phyloP scores from a whole-genome alignment of 106 monocot genomes.

The Alisma plantagoaquatica region DNA sequence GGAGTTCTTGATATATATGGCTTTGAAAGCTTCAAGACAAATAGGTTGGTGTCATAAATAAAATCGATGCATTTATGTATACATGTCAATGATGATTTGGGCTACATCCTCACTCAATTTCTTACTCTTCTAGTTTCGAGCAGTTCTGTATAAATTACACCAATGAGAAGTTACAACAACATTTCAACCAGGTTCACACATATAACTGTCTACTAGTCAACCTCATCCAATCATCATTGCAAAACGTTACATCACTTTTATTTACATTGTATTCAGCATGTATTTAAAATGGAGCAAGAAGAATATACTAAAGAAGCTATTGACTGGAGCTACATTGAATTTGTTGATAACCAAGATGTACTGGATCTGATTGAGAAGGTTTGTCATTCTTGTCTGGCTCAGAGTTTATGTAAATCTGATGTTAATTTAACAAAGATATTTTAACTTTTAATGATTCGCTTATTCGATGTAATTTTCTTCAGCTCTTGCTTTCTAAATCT shows the following conservation, averaged over 20 bases:
- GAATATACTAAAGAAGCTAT: conserved; percentile 95
- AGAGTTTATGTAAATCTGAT: too few relatives aligned
- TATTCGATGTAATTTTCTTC: too few relatives aligned
- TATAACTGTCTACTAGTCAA: too few relatives aligned
- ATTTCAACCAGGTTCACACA: conserved; percentile 80
- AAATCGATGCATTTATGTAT: background rate
- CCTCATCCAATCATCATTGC: too few relatives aligned
- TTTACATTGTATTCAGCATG: conserved; percentile 32
- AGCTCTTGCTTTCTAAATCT: too few relatives aligned
- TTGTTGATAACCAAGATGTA: conserved; percentile 99
- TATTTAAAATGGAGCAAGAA: conserved; percentile 88
- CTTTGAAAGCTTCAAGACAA: conserved; percentile 95
- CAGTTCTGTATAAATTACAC: conserved; percentile 94
- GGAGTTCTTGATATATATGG: conserved; percentile 99
- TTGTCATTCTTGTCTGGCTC: too few relatives aligned
- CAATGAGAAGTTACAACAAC: conserved; percentile 91
- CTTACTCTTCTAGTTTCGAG: conserved; percentile 49
- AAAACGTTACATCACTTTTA: too few relatives aligned
- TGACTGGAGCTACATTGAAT: conserved; percentile 99
- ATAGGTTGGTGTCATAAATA: conserved; percentile 36
- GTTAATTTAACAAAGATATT: too few relatives aligned
- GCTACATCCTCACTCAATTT: background rate
- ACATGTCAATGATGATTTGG: background rate
- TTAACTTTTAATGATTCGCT: too few relatives aligned
- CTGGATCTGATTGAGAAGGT: conserved; percentile 99